Evolutionary conservation across 2,329 filamentous ascomycete genomes (phyloP), one percentile per base, ranked within the genome.

Genomic region (Niveomyces coronatus): DNA sequence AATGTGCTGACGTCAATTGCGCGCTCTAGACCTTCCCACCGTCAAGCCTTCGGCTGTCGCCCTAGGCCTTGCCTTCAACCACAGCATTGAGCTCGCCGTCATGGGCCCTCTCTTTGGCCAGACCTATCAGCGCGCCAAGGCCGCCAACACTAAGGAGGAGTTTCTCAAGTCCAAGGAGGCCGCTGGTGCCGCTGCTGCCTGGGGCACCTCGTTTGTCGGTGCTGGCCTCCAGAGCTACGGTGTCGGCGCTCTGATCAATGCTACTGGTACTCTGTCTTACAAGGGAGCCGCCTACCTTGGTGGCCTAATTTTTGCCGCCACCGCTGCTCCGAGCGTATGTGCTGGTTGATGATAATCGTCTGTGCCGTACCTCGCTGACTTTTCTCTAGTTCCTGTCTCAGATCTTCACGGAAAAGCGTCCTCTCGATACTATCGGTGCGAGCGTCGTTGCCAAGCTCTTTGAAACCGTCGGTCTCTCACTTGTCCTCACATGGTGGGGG

Each of bases 31-130:
- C 56, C 68, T 78, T 23, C 74, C 74, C 47, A 60, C 88, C 51
- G 91, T 98, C 58, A 96, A 95, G 82, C 91, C 91, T 53, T 95
- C 88, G 58, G 89, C 91, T 56, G 94, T 98, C 58, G 91, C 89
- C 57, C 78, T 96, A 56, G 91, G 91, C 67, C 91, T 88, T 46
- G 68, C 87, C 63, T 98, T 95, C 79, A 95, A 84, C 74, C 89
- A 98, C 68, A 80, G 81, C 54, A 74, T 86, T 54, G 91, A 91
- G 57, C 79, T 91, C 47, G 88, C 85, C 46, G 78, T 96, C 53
- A 76, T 96, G 46, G 75, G 79, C 43, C 89, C 89, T 46, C 68
- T 96, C 64, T 94, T 96, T 61, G 89, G 91, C 58, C 82, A 93
- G 57, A 89, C 86, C 56, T 95, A 94, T 76, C 81, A 88, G 67